Conservation (phyloP, 163 green algal species). For the Scenedesmus sp. region DNA sequence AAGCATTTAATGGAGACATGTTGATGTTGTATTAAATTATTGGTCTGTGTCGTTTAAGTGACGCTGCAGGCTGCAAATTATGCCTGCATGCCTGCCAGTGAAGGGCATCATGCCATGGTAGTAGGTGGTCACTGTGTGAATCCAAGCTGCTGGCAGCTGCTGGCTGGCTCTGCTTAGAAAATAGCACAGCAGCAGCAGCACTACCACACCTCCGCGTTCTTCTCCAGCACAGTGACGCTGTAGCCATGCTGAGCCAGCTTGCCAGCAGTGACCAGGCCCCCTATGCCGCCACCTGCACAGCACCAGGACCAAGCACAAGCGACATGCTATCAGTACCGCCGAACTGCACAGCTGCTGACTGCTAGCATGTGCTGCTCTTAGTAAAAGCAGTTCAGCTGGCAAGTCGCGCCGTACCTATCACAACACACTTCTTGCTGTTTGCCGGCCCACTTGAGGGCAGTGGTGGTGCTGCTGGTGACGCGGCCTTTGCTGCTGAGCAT, state of each 20-base stretch:
- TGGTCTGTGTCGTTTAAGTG: no score
- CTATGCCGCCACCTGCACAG: conserved; percentile 73
- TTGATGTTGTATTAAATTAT: no score
- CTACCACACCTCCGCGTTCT: conserved; percentile 59
- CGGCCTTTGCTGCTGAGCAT: neutral
- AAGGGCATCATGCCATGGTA: no score
- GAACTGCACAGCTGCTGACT: neutral
- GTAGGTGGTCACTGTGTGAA: no score
- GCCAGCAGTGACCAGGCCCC: conserved; percentile 73
- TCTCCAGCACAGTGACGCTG: conserved; percentile 78
- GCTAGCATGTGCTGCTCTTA: neutral
- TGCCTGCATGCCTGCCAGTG: no score
- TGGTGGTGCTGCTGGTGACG: neutral
- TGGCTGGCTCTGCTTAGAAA: no score
- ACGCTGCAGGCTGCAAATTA: no score
- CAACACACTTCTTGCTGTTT: neutral
- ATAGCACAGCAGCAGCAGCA: neutral
- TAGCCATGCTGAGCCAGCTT: conserved; percentile 70
- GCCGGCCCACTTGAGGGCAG: neutral
- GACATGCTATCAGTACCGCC: neutral
- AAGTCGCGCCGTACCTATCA: neutral
- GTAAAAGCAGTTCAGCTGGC: neutral
- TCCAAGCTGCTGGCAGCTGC: no score
- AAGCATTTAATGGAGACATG: no score
- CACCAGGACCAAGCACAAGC: neutral